Percentiles rank a stretch among this genome's conserved stretches.
phyloP scores from a whole-genome alignment of 2,329 filamentous ascomycete genomes.

The Pseudocercospora macadamiae region DNA sequence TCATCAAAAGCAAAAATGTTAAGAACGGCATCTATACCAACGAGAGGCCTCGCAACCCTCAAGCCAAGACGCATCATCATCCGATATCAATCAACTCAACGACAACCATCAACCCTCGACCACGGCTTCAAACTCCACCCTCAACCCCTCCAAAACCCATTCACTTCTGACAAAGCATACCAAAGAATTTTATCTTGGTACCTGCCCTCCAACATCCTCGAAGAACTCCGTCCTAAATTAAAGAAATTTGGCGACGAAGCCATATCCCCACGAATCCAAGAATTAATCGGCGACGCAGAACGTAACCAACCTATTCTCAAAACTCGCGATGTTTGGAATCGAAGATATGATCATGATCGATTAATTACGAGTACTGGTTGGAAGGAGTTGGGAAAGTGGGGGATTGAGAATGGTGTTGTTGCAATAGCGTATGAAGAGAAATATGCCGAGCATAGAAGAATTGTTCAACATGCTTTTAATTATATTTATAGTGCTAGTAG shows the following conservation, averaged over 20 bases:
- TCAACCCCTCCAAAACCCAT: slow-evolving; percentile 17
- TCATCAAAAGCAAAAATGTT: too few relatives aligned
- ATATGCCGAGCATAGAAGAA: slow-evolving; percentile 35
- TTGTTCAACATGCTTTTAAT: slow-evolving; percentile 23
- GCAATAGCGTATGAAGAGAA: slow-evolving; percentile 63
- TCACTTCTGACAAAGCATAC: slow-evolving; percentile 16
- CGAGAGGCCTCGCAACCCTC: not conserved
- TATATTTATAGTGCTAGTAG: slow-evolving; percentile 22
- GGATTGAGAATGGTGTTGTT: slow-evolving; percentile 61
- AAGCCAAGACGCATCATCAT: not conserved
- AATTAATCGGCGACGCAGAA: slow-evolving; percentile 63
- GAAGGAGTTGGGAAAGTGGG: slow-evolving; percentile 63
- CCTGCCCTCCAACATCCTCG: slow-evolving; percentile 47
- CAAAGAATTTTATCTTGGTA: slow-evolving; percentile 38
- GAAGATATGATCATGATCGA: slow-evolving; percentile 43
- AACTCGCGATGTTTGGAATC: slow-evolving; percentile 58
- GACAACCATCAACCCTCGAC: slow-evolving; percentile 21
- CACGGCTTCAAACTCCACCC: slow-evolving; percentile 23
- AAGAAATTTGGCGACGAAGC: slow-evolving; percentile 56
- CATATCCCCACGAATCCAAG: slow-evolving; percentile 58
- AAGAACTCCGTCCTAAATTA: slow-evolving; percentile 35
- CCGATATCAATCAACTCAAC: not conserved
- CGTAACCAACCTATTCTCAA: slow-evolving; percentile 64
- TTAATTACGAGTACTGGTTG: slow-evolving; percentile 69
- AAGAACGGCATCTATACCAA: too few relatives aligned